Base-by-base conservation (phyloP, 352 stramenopile species). In the Globisporangium polare region DNA sequence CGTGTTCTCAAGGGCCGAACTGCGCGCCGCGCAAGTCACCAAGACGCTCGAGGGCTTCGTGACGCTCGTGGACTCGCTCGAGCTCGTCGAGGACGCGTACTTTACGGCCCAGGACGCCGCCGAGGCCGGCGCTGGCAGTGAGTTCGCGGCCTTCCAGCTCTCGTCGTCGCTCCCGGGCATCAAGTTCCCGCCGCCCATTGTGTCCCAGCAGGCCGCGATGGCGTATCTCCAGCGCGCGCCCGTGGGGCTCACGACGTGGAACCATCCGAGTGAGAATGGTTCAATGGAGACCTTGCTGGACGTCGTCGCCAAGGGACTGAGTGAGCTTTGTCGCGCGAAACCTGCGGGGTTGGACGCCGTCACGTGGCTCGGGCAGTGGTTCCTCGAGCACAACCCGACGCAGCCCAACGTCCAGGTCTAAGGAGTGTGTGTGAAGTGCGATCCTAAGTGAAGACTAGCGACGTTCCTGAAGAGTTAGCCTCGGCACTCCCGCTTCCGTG, bases 341-440 rank as follows among this genome's bases (percentile, higher is more conserved):
- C 85, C 82, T 6, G 63, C 76, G 9, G 85, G 82, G 0, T 60
- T 95, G 37, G 68, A 90, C n/a, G 85, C 87, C n/a, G 78, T 90
- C 39, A 74, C 71, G 45, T 92, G 86, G 85, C 83, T 97, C 39
- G 88, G 83, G 17, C 67, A 86, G 8, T 97, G 86, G 83, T 77
- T 97, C 43, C 69, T 97, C 4, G 66, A 78, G 27, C 78, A 96
- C 71, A 97, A 97, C 57, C 88, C 89, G 45, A 90, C 83, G 53
- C 83, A 96, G 62, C 89, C 89, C 1, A 79, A 75, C 41, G 77
- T 95, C 15, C 53, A 83, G 37, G 75, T 74, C 8, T 74, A 85
- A 22, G 15, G 17, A 43, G 8, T 41, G 29, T 35, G 29, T 0
- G 29, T 35, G 29, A 35, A n/a, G n/a, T n/a, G n/a, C n/a, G n/a